A percentile compares a stretch with the other conserved stretches of the same genome.
Evolutionary conservation across 257 asterid genomes (phyloP).

Genomic region (Thymus mandschuricus): DNA sequence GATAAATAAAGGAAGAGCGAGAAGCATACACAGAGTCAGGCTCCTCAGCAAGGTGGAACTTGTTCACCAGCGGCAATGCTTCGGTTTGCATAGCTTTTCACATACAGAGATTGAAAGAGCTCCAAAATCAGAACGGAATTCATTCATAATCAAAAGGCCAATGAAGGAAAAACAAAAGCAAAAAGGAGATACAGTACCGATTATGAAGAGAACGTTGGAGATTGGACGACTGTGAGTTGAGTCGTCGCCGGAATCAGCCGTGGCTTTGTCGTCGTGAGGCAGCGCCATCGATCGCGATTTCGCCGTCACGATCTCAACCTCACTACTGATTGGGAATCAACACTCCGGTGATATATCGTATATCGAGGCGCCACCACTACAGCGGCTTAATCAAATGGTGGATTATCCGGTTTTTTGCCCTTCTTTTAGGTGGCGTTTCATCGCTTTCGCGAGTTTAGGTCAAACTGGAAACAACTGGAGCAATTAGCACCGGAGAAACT

Average conservation of each 20-base stretch:
- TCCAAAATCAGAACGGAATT: constrained; percentile 25
- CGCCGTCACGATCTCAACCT: constrained; percentile 15
- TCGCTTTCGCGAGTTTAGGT: constrained; percentile 21
- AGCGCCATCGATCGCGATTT: constrained; percentile 54
- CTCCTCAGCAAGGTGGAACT: constrained; percentile 73
- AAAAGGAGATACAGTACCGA: constrained; percentile 72
- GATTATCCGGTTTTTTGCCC: background rate
- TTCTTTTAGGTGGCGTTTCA: background rate
- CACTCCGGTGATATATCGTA: constrained; percentile 13
- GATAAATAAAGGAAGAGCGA: background rate
- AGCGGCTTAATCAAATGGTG: background rate
- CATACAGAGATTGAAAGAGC: background rate
- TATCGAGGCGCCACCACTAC: background rate
- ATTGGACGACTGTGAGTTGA: constrained; percentile 52
- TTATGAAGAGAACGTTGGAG: constrained; percentile 73
- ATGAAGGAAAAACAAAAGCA: background rate
- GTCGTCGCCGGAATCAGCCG: constrained; percentile 41
- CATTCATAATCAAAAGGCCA: background rate
- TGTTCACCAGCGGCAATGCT: constrained; percentile 80
- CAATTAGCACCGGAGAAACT: background rate
- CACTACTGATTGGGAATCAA: constrained; percentile 16
- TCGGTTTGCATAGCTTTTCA: constrained; percentile 90
- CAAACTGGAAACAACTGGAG: constrained; percentile 32
- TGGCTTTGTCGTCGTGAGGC: constrained; percentile 51
- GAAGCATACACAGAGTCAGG: constrained; percentile 57